A percentile compares a stretch with the other conserved stretches of the same genome.
phyloP scores from a whole-genome alignment of 2,329 filamentous ascomycete species.

The Colletotrichum melonis region DNA sequence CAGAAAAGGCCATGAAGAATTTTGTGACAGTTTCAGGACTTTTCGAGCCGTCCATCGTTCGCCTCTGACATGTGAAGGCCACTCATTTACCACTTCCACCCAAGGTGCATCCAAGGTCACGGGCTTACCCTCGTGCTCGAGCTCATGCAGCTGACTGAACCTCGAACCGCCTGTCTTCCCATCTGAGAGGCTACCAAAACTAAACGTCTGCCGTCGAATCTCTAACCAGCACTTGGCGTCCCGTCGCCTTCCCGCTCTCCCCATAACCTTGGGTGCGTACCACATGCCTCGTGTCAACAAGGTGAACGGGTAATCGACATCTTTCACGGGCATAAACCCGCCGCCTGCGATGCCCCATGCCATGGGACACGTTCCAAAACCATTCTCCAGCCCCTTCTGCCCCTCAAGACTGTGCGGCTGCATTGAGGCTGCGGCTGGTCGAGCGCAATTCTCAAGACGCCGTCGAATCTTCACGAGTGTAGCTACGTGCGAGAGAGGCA shows the following conservation, averaged over 20 bases:
- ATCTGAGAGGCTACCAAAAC: not conserved
- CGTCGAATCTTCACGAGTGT: not conserved
- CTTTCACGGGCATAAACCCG: constrained; percentile 16
- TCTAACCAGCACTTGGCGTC: not conserved
- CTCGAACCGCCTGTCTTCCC: not conserved
- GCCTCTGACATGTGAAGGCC: constrained; percentile 32
- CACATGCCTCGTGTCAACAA: constrained; percentile 21
- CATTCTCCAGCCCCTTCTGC: constrained; percentile 11
- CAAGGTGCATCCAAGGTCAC: not conserved
- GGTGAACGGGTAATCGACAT: constrained; percentile 19
- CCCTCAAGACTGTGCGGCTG: constrained; percentile 20
- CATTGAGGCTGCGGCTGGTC: not conserved
- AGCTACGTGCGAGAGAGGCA: not conserved
- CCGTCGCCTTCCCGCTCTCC: not conserved
- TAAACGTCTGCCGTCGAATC: constrained; percentile 14
- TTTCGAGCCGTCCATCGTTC: not conserved
- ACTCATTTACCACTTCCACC: not conserved
- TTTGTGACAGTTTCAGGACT: constrained; percentile 30
- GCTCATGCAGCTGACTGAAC: constrained; percentile 23
- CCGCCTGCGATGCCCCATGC: not conserved
- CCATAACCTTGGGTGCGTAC: not conserved
- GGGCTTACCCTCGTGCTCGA: not conserved
- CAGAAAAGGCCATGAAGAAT: constrained; percentile 19
- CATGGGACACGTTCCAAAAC: constrained; percentile 20
- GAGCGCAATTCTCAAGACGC: constrained; percentile 1